Evolutionary conservation across 2,329 filamentous ascomycete genomes (phyloP).

Genomic region (Aquanectria penicillioides): DNA sequence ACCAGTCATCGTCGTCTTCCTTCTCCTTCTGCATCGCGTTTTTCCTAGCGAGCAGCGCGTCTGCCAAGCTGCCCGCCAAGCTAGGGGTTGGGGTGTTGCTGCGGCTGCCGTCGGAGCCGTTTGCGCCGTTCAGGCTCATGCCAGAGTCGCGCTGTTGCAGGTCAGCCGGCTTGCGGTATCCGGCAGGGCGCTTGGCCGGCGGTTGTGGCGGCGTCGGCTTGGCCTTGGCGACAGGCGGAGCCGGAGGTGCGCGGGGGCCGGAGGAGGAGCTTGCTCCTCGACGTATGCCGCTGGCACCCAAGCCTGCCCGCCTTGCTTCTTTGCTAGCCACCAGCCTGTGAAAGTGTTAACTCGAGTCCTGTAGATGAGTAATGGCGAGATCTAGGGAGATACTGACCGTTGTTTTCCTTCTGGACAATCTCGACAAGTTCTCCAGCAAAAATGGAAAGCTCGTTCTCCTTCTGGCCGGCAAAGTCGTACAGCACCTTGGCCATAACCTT

Average conservation of each 20-base stretch:
- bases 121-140: conserved; percentile 68
- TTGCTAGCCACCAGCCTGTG: conserved; percentile 94
- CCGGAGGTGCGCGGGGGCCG: conserved; percentile 72
- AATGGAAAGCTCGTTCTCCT: conserved; percentile 85
- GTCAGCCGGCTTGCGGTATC: conserved; percentile 75
- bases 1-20: conserved; percentile 79
- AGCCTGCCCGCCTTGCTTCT: conserved; percentile 77
- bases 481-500: conserved; percentile 89
- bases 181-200: conserved; percentile 81
- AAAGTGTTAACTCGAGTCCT: conserved; percentile 44
- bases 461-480: conserved; percentile 90
- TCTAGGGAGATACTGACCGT: conserved; percentile 70
- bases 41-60: conserved; percentile 81
- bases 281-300: conserved; percentile 97
- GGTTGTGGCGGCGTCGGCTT: conserved; percentile 81
- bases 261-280: conserved; percentile 78
- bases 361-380: neutral
- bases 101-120: conserved; percentile 69
- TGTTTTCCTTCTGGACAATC: conserved; percentile 93
- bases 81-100: conserved; percentile 78
- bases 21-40: conserved; percentile 78
- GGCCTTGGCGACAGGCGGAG: conserved; percentile 64
- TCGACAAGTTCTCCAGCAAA: conserved; percentile 83
- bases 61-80: conserved; percentile 78
- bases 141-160: conserved; percentile 77